Evolutionary conservation across 257 asterid species (phyloP), one percentile per base, ranked within the genome.

Genomic region (Ilex aquifolium): DNA sequence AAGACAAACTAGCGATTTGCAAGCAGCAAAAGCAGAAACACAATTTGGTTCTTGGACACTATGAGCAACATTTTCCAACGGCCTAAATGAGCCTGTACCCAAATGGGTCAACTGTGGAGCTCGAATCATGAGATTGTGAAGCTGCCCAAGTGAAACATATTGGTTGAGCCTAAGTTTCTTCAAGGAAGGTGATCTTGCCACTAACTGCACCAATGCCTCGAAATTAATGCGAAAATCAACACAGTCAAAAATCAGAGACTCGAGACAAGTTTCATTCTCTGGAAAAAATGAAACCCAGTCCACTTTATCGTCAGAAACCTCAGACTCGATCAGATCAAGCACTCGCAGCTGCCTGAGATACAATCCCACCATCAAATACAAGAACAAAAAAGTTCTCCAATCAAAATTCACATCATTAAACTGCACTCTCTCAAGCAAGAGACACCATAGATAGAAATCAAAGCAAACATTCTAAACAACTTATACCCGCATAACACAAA

Each of bases 261-360:
- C 87, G 2, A 81, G 71, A 68, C 82, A 67, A 1, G 84, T 78
- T 40, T 56, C 59, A 31, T 7, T 17, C 44, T 81, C 80, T 2
- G 87, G 87, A 61, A 81, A 81, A 56, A 76, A 81, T 2, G 78
- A 76, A 65, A 81, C 63, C 87, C 87, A 81, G 60, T 81, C 87
- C 69, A 59, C 80, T 60, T 81, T 82, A 65, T 78, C 82, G 31
- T 76, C 82, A 12, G 68, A 40, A 48, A 76, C 69, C 46, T 75
- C 82, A 7, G 75, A 78, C 11, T 81, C 87, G 17, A 73, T 66
- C 75, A 81, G 62, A 67, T 81, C 82, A 72, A 81, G 80, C 57
- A 73, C 87, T 64, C 79, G 76, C 39, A 81, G 62, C 44, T 78
- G 55, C 84, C 87, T 81, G 84, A 65, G 70, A 64, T 17, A 59